Conservation (phyloP, 2,329 filamentous ascomycete genomes). For the Xylaria arbuscula region DNA sequence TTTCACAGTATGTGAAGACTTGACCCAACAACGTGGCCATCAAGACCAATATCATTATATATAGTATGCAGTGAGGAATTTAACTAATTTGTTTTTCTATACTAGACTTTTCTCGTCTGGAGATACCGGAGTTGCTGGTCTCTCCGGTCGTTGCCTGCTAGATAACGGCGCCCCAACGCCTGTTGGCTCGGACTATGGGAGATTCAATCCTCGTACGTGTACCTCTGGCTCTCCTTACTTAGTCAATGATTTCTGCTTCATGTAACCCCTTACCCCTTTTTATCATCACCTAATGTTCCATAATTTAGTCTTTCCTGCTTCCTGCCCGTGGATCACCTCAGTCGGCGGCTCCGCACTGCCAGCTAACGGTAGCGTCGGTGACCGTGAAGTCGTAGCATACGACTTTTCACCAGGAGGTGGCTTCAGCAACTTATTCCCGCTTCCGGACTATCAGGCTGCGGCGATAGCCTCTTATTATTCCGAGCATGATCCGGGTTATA, state of each 20-base stretch:
- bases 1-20: too few species aligned
- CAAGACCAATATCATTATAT: too few species aligned
- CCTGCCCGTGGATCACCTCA: conserved; percentile 27
- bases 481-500: conserved; percentile 42
- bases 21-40: too few species aligned
- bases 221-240: not conserved
- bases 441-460: conserved; percentile 43
- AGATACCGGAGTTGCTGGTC: conserved; percentile 29
- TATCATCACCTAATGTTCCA: not conserved
- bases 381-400: conserved; percentile 13
- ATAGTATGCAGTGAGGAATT: too few species aligned
- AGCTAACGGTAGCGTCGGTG: conserved; percentile 12
- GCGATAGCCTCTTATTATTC: conserved; percentile 44
- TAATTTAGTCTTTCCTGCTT: conserved; percentile 22
- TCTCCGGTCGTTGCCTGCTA: conserved; percentile 10
- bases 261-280: too few species aligned
- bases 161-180: conserved; percentile 9
- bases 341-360: conserved; percentile 24
- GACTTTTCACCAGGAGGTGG: conserved; percentile 33
- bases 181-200: not conserved
- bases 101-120: conserved; percentile 25
- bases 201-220: conserved; percentile 21
- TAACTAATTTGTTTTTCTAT: too few species aligned
- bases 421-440: conserved; percentile 42
- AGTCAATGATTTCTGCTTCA: not conserved